Percentiles rank a stretch among this genome's conserved stretches.
These are phyloP conservation scores for Dysphania ambrosioides DNA, from an alignment of 148 eudicot species.

Conservation along the genomic window DNA sequence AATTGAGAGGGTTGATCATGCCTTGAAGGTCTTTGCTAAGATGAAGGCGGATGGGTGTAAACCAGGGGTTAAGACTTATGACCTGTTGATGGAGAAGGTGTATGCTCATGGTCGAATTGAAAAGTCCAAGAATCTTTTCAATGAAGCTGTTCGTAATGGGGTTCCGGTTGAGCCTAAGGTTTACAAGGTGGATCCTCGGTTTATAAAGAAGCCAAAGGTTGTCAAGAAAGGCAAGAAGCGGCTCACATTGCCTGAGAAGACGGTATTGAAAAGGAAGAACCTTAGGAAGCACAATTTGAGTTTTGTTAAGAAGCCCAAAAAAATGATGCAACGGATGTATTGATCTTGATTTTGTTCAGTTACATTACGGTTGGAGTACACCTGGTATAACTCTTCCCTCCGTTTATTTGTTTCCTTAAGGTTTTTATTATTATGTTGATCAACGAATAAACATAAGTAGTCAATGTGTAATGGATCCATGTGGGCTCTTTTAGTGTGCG, in stretches of 20 bases:
- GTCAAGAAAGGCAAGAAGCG: constrained; percentile 59
- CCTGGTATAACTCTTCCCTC: neutral
- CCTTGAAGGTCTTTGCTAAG: constrained; percentile 64
- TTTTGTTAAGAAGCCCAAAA: constrained; percentile 46
- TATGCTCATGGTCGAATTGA: constrained; percentile 64
- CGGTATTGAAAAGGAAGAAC: constrained; percentile 34
- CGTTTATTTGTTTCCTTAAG: neutral
- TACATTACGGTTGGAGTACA: neutral
- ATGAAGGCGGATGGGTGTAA: constrained; percentile 76
- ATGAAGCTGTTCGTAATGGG: constrained; percentile 60
- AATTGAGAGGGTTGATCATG: constrained; percentile 87
- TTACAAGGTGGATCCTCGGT: constrained; percentile 72
- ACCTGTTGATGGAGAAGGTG: constrained; percentile 68
- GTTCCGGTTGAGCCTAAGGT: constrained; percentile 53
- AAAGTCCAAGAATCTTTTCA: constrained; percentile 61
- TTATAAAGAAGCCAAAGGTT: constrained; percentile 48
- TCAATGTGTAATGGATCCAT: neutral
- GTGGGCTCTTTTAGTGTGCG: neutral
- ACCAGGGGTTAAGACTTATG: constrained; percentile 78
- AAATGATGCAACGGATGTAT: constrained; percentile 40
- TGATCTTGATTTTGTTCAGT: constrained; percentile 20
- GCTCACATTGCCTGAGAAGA: constrained; percentile 50
- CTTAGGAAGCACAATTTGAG: constrained; percentile 55
- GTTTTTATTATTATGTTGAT: neutral
- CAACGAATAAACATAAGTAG: neutral